phyloP scores from a whole-genome alignment of 306 rosid species.

The Cicer cuneatum region DNA sequence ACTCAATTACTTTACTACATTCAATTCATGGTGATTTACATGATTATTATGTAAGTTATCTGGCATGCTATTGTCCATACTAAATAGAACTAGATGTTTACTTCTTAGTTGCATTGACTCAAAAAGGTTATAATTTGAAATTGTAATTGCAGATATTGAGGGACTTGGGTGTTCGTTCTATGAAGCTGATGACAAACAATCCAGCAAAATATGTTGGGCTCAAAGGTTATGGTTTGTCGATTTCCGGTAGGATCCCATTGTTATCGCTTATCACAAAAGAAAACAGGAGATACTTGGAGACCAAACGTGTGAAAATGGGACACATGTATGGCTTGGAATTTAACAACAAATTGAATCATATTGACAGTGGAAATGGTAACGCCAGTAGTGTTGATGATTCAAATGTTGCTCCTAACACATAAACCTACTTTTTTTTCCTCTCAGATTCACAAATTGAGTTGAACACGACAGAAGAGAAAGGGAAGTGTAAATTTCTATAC shows the following conservation, averaged over 20 bases:
- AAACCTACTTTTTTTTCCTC: constrained; percentile 17
- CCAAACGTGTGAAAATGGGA: constrained; percentile 82
- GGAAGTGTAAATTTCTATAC: constrained; percentile 20
- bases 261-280: constrained; percentile 72
- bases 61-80: constrained; percentile 20
- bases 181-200: constrained; percentile 93
- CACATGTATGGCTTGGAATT: constrained; percentile 62
- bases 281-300: constrained; percentile 75
- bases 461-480: constrained; percentile 27
- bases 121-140: constrained; percentile 17
- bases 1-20: background rate
- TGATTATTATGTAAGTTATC: constrained; percentile 1
- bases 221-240: constrained; percentile 82
- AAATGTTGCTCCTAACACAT: constrained; percentile 45
- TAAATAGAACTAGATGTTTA: constrained; percentile 18
- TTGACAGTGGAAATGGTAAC: constrained; percentile 50
- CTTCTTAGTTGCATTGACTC: constrained; percentile 20
- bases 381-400: constrained; percentile 48
- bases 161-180: constrained; percentile 79
- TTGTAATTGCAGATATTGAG: constrained; percentile 66
- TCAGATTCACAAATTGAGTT: constrained; percentile 15
- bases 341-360: constrained; percentile 42
- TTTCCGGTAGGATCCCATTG: constrained; percentile 82
- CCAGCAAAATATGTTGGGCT: constrained; percentile 82
- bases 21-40: constrained; percentile 33